Base-by-base conservation (phyloP, 805 yeast species). In the Candida ulmi region DNA sequence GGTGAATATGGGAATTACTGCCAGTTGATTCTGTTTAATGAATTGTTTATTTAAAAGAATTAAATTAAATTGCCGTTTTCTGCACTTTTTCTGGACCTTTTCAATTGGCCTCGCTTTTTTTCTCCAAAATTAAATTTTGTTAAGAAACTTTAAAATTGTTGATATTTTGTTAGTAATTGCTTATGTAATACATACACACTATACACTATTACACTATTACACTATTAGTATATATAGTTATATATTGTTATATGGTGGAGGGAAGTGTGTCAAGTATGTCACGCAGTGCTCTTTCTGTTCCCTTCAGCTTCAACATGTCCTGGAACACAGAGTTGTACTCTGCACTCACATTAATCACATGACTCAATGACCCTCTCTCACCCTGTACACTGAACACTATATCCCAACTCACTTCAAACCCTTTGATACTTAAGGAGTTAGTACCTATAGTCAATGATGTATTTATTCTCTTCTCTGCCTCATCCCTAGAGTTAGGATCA, bases 391-490 rank as follows among this genome's bases (percentile, higher is more conserved):
- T 37, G 35, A 48, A 46, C 9, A 37, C n/a, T 11, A 50, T 15
- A 19, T 46, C 50, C 50, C 50, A 48, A 1, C 19, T 24, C 11
- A 50, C 8, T 4, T 25, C n/a, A 0, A 46, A 7, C 4, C 36
- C 39, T 17, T 32, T 41, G 32, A 34, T 27, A 1, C 8, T 21
- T 30, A 45, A 43, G 15, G 9, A 6, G 15, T 11, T 26, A 26
- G 9, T 6, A 5, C 29, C 29, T 26, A 13, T 12, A 26, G 29
- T n/a, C 15, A 26, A n/a, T n/a, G 29, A 26, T 21, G 9, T 21
- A 6, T 6, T 21, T 6, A 9, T 21, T 21, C 9, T 21, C 24
- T 21, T n/a, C n/a, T n/a, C n/a, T n/a, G n/a, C n/a, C n/a, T n/a
- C n/a, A n/a, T n/a, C n/a, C n/a, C n/a, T n/a, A n/a, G n/a, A n/a